These are phyloP conservation scores for Talaromyces proteolyticus DNA, from an alignment of 495 filamentous ascomycete species.

Conservation along the genomic window DNA sequence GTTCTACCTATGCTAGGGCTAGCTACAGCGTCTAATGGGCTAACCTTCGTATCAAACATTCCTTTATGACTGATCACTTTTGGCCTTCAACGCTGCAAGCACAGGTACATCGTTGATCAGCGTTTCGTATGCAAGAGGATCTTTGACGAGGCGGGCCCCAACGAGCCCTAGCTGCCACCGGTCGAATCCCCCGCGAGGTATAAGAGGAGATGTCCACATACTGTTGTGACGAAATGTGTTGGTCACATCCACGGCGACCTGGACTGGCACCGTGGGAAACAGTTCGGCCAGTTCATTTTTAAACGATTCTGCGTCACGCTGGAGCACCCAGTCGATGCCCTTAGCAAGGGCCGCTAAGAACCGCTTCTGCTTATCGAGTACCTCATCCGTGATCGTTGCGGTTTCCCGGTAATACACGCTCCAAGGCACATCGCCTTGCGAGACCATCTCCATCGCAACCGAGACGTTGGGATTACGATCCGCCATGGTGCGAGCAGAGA, in stretches of 20 bases:
- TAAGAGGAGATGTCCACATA: neutral
- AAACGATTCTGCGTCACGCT: neutral
- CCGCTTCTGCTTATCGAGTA: neutral
- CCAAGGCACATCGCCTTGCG: constrained; percentile 1
- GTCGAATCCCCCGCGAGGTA: neutral
- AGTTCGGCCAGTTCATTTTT: neutral
- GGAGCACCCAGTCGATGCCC: neutral
- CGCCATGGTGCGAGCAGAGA: neutral
- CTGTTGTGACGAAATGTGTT: neutral
- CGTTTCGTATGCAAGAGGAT: neutral
- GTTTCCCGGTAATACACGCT: constrained; percentile 1
- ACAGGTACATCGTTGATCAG: neutral
- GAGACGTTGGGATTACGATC: neutral
- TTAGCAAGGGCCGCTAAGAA: neutral
- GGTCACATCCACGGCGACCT: neutral
- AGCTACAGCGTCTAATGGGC: too few species aligned
- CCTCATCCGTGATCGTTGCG: neutral
- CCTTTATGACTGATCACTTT: too few species aligned
- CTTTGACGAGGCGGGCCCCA: neutral
- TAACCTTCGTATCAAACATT: too few species aligned
- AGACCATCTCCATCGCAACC: neutral
- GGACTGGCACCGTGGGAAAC: neutral
- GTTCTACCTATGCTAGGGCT: too few species aligned
- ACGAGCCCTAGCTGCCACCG: neutral
- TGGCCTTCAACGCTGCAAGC: too few species aligned